Evolutionary conservation across 2,329 filamentous ascomycete species (phyloP), one percentile per base, ranked within the genome.

Genomic region (Karstenula rhodostoma): DNA sequence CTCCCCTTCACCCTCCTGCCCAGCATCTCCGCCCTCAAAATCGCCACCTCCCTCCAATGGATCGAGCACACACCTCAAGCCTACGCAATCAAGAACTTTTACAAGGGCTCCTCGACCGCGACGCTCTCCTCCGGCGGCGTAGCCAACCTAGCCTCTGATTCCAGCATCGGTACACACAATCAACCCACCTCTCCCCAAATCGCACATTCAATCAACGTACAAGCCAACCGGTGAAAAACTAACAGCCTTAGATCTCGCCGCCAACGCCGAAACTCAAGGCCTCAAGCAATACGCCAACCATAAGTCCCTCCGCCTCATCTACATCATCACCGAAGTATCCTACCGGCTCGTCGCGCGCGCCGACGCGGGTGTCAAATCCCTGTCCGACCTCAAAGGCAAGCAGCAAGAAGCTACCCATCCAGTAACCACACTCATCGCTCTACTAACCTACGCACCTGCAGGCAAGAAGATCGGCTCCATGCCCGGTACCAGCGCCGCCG

Each of bases 231-330:
- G 29, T 32, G 29, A 32, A 32, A 32, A 32, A 10, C 29, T 32
- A 6, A 32, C 29, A 32, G 12, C 29, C 29, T 2, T 68, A 48
- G 71, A 73, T 46, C 66, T 73, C 37, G 69, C 67, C 40, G 62
- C 71, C 49, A 73, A 73, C 57, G 71, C 71, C 37, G 71, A 73
- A 61, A 73, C 71, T 19, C 71, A 72, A 58, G 68, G 65, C 50
- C 62, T 73, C 2, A 66, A 66, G n/a, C 60, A 68, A 27, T 73
- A 67, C 46, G 61, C 64, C 42, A 54, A 47, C 4, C 67, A 72
- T 48, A 64, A 62, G 32, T 71, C 70, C 47, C 58, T 73, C 57
- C 68, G 71, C 25, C 64, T 72, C 27, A 73, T 73, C 52, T 72
- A 73, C 59, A 64, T 67, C 50, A 65, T 72, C 53, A 68, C 64